Evolutionary conservation across 441 rosid species (phyloP).

Genomic region (Jatropha podagrica): DNA sequence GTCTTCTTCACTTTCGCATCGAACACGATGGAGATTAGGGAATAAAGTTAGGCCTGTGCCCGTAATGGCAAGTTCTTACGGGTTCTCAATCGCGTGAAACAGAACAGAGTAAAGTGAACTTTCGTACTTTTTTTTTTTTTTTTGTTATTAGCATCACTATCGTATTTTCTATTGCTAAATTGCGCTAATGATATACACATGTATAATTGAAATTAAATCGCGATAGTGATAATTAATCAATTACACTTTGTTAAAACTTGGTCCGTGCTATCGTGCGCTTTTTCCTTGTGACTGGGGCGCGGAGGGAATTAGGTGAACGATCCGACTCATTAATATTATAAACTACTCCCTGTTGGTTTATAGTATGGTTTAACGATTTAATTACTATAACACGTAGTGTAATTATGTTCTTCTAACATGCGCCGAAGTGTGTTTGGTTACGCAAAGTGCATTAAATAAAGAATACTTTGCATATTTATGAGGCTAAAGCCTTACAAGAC

Average conservation of each 20-base stretch:
- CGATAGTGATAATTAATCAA: not conserved
- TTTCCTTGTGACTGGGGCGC: too few species aligned
- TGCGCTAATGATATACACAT: not conserved
- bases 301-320: too few species aligned
- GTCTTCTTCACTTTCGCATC: constrained; percentile 7
- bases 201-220: too few species aligned
- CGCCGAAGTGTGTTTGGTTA: not conserved
- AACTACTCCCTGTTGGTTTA: too few species aligned
- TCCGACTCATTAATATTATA: too few species aligned
- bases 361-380: not conserved
- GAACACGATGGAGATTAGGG: not conserved
- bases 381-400: not conserved
- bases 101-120: constrained; percentile 1
- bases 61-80: not conserved
- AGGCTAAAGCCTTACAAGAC: too few species aligned
- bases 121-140: not conserved
- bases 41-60: not conserved
- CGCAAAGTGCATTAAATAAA: too few species aligned
- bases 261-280: constrained; percentile 14
- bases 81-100: constrained; percentile 6
- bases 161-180: constrained; percentile 1
- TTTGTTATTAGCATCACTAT: not conserved
- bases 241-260: not conserved
- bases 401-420: not conserved
- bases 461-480: too few species aligned